Conservation (phyloP, 2,329 filamentous ascomycete species). For the Fusarium annulatum region DNA sequence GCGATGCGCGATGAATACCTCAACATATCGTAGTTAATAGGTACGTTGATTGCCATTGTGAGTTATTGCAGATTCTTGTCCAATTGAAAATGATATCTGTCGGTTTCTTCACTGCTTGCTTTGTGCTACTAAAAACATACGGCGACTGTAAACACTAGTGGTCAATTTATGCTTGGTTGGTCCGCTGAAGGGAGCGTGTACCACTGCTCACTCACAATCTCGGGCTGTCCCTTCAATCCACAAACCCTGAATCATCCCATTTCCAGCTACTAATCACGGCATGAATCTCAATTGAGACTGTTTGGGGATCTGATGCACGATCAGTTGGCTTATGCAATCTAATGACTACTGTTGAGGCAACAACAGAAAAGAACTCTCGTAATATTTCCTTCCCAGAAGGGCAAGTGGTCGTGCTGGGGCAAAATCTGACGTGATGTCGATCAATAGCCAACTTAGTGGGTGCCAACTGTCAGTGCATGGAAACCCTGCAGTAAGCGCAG, state of each 20-base stretch:
- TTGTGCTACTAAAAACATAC: background rate
- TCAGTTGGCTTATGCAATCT: background rate
- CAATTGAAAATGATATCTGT: background rate
- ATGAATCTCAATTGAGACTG: background rate
- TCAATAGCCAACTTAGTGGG: background rate
- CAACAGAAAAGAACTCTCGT: background rate
- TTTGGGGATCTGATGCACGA: background rate
- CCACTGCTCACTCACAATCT: background rate
- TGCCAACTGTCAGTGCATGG: background rate
- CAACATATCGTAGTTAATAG: background rate
- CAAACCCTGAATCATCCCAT: background rate
- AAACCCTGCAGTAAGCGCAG: background rate
- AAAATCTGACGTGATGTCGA: background rate
- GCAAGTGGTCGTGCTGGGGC: background rate
- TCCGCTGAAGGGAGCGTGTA: rapidly evolving
- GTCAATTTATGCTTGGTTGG: background rate
- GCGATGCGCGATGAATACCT: background rate
- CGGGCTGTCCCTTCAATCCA: background rate
- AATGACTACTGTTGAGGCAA: background rate
- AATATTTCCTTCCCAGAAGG: background rate
- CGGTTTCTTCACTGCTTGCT: rapidly evolving
- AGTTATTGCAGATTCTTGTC: background rate
- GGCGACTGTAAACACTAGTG: rapidly evolving
- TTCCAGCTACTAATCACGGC: background rate
- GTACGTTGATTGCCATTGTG: background rate